Conservation (phyloP, 352 stramenopile species). For the Globisporangium parvum region DNA sequence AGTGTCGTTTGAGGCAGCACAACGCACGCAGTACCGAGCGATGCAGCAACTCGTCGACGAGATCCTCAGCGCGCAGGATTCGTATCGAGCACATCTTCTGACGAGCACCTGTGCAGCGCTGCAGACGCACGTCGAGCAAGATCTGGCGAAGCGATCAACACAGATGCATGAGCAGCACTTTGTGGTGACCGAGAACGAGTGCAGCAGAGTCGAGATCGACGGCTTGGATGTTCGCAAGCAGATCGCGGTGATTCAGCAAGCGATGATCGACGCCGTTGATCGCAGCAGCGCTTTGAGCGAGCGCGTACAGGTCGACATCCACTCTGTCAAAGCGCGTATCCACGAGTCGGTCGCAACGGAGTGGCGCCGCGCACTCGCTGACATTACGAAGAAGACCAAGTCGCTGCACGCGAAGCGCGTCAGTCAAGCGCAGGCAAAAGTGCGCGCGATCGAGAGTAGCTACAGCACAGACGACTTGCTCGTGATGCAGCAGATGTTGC, state of each 20-base stretch:
- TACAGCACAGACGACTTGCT: slow-evolving; percentile 30
- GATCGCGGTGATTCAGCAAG: not conserved
- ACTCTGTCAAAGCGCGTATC: not conserved
- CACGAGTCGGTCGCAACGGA: slow-evolving; percentile 2
- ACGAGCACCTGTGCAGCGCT: not conserved
- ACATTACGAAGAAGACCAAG: slow-evolving; percentile 18
- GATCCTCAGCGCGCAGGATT: slow-evolving; percentile 6
- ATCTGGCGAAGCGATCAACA: slow-evolving; percentile 4
- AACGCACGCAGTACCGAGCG: slow-evolving; percentile 7
- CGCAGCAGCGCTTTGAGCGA: not conserved
- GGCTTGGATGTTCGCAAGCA: not conserved
- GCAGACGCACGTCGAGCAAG: slow-evolving; percentile 3
- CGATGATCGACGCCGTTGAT: slow-evolving; percentile 2
- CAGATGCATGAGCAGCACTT: slow-evolving; percentile 4
- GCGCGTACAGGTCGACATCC: not conserved
- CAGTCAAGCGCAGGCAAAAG: slow-evolving; percentile 16
- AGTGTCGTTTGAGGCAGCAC: slow-evolving; percentile 1
- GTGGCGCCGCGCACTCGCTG: slow-evolving; percentile 10
- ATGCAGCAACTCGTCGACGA: slow-evolving; percentile 7
- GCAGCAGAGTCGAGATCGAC: not conserved
- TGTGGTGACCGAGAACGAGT: not conserved
- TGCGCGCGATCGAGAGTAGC: slow-evolving; percentile 22
- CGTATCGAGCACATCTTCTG: slow-evolving; percentile 7
- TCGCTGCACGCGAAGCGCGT: slow-evolving; percentile 8
- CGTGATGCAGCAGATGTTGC: slow-evolving; percentile 31